phyloP scores from a whole-genome alignment of 495 filamentous ascomycete species.

The Podospora appendiculata region DNA sequence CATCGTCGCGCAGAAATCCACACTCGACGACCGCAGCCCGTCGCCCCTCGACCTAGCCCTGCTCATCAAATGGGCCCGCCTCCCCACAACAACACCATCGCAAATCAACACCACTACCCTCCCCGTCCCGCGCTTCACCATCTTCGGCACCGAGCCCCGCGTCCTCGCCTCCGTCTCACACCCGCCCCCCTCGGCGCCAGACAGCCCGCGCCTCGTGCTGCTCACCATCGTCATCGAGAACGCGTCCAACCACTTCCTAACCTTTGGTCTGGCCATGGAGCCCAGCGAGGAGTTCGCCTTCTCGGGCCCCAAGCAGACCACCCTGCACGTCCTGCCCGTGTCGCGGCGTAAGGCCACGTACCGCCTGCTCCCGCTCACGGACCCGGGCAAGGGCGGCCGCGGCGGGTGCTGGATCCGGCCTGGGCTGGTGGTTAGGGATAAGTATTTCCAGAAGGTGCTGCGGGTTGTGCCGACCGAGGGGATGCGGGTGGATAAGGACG shows the following conservation, averaged over 20 bases:
- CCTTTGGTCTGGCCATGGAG: conserved; percentile 88
- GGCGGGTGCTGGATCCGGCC: conserved; percentile 57
- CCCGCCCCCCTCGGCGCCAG: conserved; percentile 12
- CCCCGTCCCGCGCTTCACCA: conserved; percentile 65
- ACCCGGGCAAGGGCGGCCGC: neutral
- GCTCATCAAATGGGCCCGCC: conserved; percentile 66
- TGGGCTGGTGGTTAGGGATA: conserved; percentile 69
- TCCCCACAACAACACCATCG: too few species aligned
- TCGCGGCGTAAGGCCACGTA: conserved; percentile 64
- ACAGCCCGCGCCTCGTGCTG: conserved; percentile 21
- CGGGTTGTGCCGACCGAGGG: conserved; percentile 65
- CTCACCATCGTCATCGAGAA: conserved; percentile 77
- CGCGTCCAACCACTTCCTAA: conserved; percentile 86
- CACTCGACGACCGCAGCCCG: conserved; percentile 71
- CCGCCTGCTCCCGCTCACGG: conserved; percentile 48
- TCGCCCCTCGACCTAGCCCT: conserved; percentile 68
- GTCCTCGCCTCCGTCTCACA: conserved; percentile 62
- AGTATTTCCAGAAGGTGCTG: conserved; percentile 82
- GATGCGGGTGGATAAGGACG: conserved; percentile 62
- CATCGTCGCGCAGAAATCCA: conserved; percentile 60
- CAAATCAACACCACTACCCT: conserved; percentile 49
- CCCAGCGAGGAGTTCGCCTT: conserved; percentile 89
- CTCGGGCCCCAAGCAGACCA: conserved; percentile 73
- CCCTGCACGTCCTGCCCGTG: conserved; percentile 70
- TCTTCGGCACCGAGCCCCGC: conserved; percentile 78